Conservation (phyloP, 805 yeast species). For the Wickerhamomyces chambardii region DNA sequence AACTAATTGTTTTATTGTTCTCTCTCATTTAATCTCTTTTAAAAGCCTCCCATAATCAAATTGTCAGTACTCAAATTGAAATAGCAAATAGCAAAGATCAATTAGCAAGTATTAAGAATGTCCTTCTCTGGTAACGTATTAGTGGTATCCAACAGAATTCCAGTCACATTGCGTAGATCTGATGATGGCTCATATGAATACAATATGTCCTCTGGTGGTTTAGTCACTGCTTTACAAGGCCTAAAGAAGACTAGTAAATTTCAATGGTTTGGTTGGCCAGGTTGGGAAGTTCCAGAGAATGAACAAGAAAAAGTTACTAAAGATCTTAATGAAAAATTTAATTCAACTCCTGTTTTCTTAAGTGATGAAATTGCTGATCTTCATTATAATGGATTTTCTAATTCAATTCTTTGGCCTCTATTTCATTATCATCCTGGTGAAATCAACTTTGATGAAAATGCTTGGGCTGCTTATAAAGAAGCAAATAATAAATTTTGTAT, state of each 20-base stretch:
- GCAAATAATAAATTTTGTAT: slow-evolving; percentile 82
- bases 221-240: slow-evolving; percentile 93
- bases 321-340: slow-evolving; percentile 70
- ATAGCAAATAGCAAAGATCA: too few relatives aligned
- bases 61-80: too few relatives aligned
- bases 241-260: slow-evolving; percentile 73
- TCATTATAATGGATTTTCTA: slow-evolving; percentile 94
- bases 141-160: slow-evolving; percentile 91
- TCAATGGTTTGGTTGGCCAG: slow-evolving; percentile 99
- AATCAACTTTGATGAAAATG: slow-evolving; percentile 94
- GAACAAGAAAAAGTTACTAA: slow-evolving; percentile 61
- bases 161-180: slow-evolving; percentile 78
- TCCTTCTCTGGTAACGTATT: slow-evolving; percentile 74
- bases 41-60: too few relatives aligned
- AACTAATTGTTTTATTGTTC: too few relatives aligned
- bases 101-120: too few relatives aligned
- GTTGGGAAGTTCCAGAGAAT: slow-evolving; percentile 71
- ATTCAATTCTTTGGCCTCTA: slow-evolving; percentile 94
- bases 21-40: too few relatives aligned
- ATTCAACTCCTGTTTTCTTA: slow-evolving; percentile 84
- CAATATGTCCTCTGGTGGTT: slow-evolving; percentile 94
- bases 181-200: slow-evolving; percentile 63
- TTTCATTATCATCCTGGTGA: slow-evolving; percentile 99
- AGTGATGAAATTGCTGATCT: slow-evolving; percentile 88
- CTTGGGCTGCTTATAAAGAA: slow-evolving; percentile 96